Percentiles rank a stretch among this genome's conserved stretches.
Evolutionary conservation across 768 basidiomycete genomes (phyloP).

Genomic region (Suillus discolor): DNA sequence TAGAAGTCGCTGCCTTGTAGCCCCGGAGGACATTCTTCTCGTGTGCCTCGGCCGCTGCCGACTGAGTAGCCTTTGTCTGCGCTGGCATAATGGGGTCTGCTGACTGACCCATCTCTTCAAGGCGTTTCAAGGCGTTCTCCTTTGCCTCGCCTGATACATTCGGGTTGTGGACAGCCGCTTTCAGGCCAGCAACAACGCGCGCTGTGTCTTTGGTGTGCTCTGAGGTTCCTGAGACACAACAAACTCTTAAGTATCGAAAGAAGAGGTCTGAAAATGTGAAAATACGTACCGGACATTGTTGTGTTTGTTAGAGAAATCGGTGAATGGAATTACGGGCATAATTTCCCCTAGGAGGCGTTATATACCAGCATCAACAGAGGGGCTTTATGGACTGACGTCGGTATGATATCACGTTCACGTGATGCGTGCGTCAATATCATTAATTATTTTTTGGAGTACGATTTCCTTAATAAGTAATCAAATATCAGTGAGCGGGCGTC

Average conservation of each 20-base stretch:
- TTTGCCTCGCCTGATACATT: constrained; percentile 59
- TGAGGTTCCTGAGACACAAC: constrained; percentile 9
- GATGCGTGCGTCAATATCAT: neutral
- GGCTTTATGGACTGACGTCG: neutral
- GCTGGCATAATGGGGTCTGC: constrained; percentile 5
- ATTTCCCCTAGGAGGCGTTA: neutral
- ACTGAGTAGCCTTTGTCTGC: neutral
- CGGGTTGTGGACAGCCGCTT: constrained; percentile 61
- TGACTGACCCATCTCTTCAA: constrained; percentile 42
- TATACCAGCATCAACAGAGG: neutral
- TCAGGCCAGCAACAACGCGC: constrained; percentile 57
- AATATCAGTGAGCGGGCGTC: neutral
- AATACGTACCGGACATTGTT: constrained; percentile 14
- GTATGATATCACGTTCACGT: constrained; percentile 8
- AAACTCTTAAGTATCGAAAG: neutral
- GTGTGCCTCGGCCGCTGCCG: neutral
- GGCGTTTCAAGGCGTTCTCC: constrained; percentile 44
- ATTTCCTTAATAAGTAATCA: neutral
- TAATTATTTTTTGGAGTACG: neutral
- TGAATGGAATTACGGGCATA: too few species aligned
- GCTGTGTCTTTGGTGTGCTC: constrained; percentile 41
- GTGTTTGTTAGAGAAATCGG: neutral
- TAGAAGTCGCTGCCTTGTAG: constrained; percentile 52
- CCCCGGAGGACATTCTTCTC: constrained; percentile 40
- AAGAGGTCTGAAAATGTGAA: constrained; percentile 1